Evolutionary conservation across 148 eudicot species (phyloP).

Genomic region (Drosera capensis): DNA sequence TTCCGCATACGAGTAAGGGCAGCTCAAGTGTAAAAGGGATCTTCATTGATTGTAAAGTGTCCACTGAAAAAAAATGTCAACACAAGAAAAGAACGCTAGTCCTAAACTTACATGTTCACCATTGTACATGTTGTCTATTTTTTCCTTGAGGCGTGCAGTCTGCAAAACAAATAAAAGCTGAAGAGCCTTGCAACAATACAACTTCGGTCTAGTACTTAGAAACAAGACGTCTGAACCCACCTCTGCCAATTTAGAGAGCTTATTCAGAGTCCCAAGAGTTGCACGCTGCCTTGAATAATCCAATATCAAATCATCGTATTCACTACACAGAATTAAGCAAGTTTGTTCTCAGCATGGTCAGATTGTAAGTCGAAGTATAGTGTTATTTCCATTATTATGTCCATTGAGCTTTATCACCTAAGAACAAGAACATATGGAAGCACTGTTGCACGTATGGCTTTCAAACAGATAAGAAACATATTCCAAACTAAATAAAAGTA

Average conservation of each 20-base stretch:
- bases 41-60: not conserved
- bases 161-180: conserved; percentile 18
- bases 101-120: conserved; percentile 48
- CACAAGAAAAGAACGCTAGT: conserved; percentile 1
- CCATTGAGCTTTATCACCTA: not conserved
- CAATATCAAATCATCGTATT: conserved; percentile 59
- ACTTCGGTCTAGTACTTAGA: not conserved
- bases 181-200: not conserved
- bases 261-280: conserved; percentile 51
- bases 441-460: not conserved
- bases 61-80: not conserved
- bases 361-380: not conserved
- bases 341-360: not conserved
- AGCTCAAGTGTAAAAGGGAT: not conserved
- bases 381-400: not conserved
- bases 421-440: conserved; percentile 1
- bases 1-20: no score
- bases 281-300: conserved; percentile 89
- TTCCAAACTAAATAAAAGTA: no score
- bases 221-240: conserved; percentile 15
- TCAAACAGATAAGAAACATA: not conserved
- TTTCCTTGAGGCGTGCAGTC: conserved; percentile 78
- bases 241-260: conserved; percentile 77
- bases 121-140: conserved; percentile 61
- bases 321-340: conserved; percentile 24